Conservation (phyloP, 176 grass and related monocot species). For the Oryza brachyantha region DNA sequence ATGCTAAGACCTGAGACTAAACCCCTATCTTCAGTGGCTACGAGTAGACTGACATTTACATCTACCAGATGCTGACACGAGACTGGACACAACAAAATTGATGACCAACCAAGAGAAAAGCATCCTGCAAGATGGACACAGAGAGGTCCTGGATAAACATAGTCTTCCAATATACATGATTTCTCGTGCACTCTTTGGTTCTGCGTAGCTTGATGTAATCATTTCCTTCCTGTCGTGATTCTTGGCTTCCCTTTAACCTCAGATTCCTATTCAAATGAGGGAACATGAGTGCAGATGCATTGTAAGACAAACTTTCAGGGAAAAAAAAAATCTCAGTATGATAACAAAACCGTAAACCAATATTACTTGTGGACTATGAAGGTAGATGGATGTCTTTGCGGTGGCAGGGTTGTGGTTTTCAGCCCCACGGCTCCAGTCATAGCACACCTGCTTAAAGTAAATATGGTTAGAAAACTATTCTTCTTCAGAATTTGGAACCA, state of each 20-base stretch:
- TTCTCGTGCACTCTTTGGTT: slow-evolving; percentile 9
- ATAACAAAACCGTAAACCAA: background rate
- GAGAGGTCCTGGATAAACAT: background rate
- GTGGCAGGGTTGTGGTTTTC: slow-evolving; percentile 89
- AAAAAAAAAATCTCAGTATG: background rate
- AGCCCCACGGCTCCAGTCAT: slow-evolving; percentile 95
- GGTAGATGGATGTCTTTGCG: slow-evolving; percentile 95
- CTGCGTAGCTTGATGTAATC: background rate
- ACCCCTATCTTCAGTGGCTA: slow-evolving; percentile 15
- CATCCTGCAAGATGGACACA: background rate
- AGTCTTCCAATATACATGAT: slow-evolving; percentile 18
- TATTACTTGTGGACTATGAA: slow-evolving; percentile 78
- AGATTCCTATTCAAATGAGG: slow-evolving; percentile 54
- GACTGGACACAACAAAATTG: slow-evolving; percentile 8
- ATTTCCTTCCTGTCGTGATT: slow-evolving; percentile 56
- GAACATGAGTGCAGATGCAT: background rate
- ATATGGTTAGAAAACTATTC: background rate
- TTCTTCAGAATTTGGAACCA: background rate
- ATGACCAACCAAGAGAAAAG: background rate
- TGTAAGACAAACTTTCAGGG: background rate
- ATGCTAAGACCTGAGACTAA: background rate
- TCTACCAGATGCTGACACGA: background rate
- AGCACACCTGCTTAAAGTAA: slow-evolving; percentile 58
- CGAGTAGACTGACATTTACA: slow-evolving; percentile 14
- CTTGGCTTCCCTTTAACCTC: slow-evolving; percentile 96